A percentile compares a stretch with the other conserved stretches of the same genome.
Evolutionary conservation across 768 basidiomycete genomes (phyloP).

Genomic region (Crassisporium funariophilum): DNA sequence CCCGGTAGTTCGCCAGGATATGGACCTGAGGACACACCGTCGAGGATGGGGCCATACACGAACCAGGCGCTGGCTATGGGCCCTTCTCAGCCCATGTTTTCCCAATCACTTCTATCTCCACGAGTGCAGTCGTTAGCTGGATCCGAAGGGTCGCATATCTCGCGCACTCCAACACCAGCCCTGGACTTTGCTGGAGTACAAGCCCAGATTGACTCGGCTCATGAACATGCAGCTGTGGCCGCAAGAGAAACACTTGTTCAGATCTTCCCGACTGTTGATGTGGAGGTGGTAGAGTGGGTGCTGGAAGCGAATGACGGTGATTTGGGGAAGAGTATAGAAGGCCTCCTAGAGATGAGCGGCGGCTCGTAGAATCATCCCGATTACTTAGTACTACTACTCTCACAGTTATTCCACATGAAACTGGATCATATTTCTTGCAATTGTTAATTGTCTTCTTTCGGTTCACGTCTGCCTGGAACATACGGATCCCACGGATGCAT

Average conservation of each 20-base stretch:
- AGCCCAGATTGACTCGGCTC: constrained; percentile 76
- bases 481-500: too few species aligned
- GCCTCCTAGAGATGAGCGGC: constrained; percentile 72
- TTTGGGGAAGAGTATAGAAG: constrained; percentile 88
- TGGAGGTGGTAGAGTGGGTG: constrained; percentile 85
- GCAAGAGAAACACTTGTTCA: constrained; percentile 77
- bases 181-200: constrained; percentile 73
- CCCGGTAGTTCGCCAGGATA: constrained; percentile 38
- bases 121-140: constrained; percentile 43
- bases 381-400: neutral
- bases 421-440: too few species aligned
- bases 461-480: too few species aligned
- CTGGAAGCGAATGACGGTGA: constrained; percentile 89
- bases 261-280: constrained; percentile 85
- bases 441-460: too few species aligned
- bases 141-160: constrained; percentile 45
- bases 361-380: constrained; percentile 28
- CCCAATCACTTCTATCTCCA: constrained; percentile 42
- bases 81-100: constrained; percentile 43
- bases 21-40: constrained; percentile 53
- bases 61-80: constrained; percentile 52
- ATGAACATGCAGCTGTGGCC: constrained; percentile 71
- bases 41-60: constrained; percentile 47
- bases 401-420: too few species aligned
- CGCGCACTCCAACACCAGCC: constrained; percentile 68